Base-by-base conservation (phyloP, 192 early-diverging fungal species). In the Phlyctochytrium bullatum region DNA sequence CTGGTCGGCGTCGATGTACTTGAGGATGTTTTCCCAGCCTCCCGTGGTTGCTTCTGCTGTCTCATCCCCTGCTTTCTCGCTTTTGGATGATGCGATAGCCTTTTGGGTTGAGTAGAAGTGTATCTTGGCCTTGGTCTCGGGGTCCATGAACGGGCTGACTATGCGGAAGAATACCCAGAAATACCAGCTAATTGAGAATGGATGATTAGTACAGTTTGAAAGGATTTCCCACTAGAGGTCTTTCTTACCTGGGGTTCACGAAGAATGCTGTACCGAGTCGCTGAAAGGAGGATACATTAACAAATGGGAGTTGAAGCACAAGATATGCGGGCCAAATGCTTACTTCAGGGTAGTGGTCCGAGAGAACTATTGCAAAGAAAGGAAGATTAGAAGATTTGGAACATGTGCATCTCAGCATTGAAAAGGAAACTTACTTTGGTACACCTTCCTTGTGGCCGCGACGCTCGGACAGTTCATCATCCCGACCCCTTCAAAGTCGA, bases 321-420 rank as follows among this genome's bases (percentile, higher is more conserved):
- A n/a, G n/a, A n/a, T n/a, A n/a, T n/a, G n/a, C n/a, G n/a, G n/a
- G n/a, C n/a, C n/a, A n/a, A n/a, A n/a, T n/a, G n/a, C n/a, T n/a
- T n/a, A n/a, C n/a, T n/a, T 98, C 95, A 2, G 94, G 94, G 63
- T 96, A 98, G 80, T 98, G 96, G 59, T 86, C 88, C 34, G 88
- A 85, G 27, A 98, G 76, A 24, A 92, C n/a, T n/a, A n/a, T n/a
- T n/a, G n/a, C n/a, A n/a, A n/a, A n/a, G n/a, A n/a, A n/a, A n/a
- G n/a, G n/a, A n/a, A n/a, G n/a, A n/a, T n/a, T n/a, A n/a, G n/a
- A n/a, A n/a, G n/a, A n/a, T n/a, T n/a, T n/a, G n/a, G n/a, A n/a
- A n/a, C n/a, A n/a, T n/a, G n/a, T n/a, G n/a, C n/a, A n/a, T n/a
- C n/a, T n/a, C n/a, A n/a, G n/a, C n/a, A n/a, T n/a, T n/a, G n/a